Percentiles rank a stretch among this genome's conserved stretches.
These are phyloP conservation scores for Populus hybrid DNA, from an alignment of 441 rosid species.

Conservation along the genomic window DNA sequence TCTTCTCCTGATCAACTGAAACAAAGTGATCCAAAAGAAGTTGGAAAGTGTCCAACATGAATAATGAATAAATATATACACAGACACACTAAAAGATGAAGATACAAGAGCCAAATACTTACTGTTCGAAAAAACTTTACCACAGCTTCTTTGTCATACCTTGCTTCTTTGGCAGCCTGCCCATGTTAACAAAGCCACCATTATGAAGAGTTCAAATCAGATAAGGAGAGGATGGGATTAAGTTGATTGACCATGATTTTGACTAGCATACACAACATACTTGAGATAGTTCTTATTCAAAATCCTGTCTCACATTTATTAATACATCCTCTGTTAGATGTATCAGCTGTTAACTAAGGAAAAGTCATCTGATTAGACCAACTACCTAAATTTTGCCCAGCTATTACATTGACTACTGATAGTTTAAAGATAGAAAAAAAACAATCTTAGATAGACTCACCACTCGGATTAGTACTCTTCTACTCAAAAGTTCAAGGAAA, in stretches of 20 bases:
- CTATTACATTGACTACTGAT: not conserved
- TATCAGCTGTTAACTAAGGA: not conserved
- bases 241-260: not conserved
- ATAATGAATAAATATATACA: not conserved
- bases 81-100: not conserved
- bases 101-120: slow-evolving; percentile 19
- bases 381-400: not conserved
- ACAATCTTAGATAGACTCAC: not conserved
- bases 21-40: slow-evolving; percentile 16
- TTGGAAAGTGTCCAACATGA: slow-evolving; percentile 5
- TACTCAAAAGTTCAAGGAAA: not conserved
- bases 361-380: not conserved
- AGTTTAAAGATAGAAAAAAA: not conserved
- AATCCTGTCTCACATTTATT: not conserved
- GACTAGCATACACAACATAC: not conserved
- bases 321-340: not conserved
- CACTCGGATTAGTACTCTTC: not conserved
- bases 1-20: slow-evolving; percentile 90
- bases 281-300: slow-evolving; percentile 1
- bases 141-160: slow-evolving; percentile 93
- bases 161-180: slow-evolving; percentile 96
- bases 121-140: slow-evolving; percentile 81
- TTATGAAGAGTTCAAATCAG: not conserved
- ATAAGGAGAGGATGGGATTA: not conserved
- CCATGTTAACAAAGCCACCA: slow-evolving; percentile 16